Percentiles rank a stretch among this genome's conserved stretches.
Evolutionary conservation across 805 yeast genomes (phyloP).

Genomic region (Metschnikowia lunata): DNA sequence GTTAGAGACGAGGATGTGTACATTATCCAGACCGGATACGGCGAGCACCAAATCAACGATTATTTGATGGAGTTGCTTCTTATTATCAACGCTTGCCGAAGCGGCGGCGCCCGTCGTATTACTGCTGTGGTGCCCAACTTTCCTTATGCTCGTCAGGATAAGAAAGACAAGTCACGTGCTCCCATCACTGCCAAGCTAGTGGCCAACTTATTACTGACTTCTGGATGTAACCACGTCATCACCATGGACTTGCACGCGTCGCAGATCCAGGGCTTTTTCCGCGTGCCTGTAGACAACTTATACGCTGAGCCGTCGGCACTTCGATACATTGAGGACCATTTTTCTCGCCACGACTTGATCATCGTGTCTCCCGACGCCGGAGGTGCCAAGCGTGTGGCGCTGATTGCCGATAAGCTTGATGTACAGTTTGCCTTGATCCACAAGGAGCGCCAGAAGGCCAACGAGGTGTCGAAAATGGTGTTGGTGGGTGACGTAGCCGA

Average conservation of each 20-base stretch:
- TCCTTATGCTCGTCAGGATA: constrained; percentile 97
- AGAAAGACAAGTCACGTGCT: constrained; percentile 92
- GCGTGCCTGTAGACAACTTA: constrained; percentile 90
- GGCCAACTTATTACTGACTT: constrained; percentile 86
- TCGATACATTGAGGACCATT: constrained; percentile 68
- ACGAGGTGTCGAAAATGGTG: constrained; percentile 93
- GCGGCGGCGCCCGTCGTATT: constrained; percentile 92
- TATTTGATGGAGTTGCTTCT: constrained; percentile 81
- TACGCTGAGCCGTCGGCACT: constrained; percentile 93
- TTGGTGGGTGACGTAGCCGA: constrained; percentile 89
- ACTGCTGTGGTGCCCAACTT: constrained; percentile 94
- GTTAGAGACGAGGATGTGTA: constrained; percentile 89
- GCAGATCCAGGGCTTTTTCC: constrained; percentile 95
- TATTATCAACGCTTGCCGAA: constrained; percentile 88
- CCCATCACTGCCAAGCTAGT: constrained; percentile 93
- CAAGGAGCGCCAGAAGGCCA: constrained; percentile 92
- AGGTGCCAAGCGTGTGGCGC: constrained; percentile 96
- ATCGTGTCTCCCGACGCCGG: constrained; percentile 98
- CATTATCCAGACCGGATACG: constrained; percentile 81
- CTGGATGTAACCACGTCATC: constrained; percentile 93
- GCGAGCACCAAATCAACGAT: constrained; percentile 65
- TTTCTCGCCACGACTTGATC: constrained; percentile 50
- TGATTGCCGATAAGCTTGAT: constrained; percentile 87
- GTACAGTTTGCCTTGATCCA: constrained; percentile 93
- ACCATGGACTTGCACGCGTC: constrained; percentile 97